These are phyloP conservation scores for Senna siamea DNA, from an alignment of 306 rosid genomes.

Conservation along the genomic window DNA sequence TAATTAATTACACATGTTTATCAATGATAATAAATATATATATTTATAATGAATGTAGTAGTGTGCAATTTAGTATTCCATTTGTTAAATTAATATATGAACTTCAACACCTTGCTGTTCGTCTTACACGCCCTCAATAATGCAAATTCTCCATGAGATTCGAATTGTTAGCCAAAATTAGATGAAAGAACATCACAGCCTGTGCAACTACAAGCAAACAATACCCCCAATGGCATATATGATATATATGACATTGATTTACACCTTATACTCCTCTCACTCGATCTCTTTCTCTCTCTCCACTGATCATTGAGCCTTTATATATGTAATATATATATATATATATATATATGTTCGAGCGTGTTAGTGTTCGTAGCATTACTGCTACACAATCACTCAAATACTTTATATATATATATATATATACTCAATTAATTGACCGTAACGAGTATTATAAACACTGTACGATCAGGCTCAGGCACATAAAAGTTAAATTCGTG, in stretches of 20 bases:
- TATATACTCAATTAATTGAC: not conserved
- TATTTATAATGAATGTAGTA: too few relatives aligned
- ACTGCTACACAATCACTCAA: too few relatives aligned
- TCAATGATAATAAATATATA: too few relatives aligned
- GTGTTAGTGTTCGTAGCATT: not conserved
- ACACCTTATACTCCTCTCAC: not conserved
- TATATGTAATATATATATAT: too few relatives aligned
- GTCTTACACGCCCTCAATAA: slow-evolving; percentile 23
- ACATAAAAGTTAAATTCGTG: not conserved
- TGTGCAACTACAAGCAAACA: not conserved
- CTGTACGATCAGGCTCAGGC: too few relatives aligned
- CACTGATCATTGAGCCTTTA: not conserved
- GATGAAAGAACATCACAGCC: not conserved
- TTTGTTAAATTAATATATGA: not conserved
- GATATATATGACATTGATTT: slow-evolving; percentile 12
- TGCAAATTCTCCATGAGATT: slow-evolving; percentile 27
- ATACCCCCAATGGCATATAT: not conserved
- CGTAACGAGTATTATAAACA: not conserved
- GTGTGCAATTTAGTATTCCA: too few relatives aligned
- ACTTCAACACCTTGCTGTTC: slow-evolving; percentile 11
- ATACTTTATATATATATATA: not conserved
- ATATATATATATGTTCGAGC: not conserved
- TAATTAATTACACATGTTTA: too few relatives aligned
- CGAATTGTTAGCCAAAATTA: slow-evolving; percentile 10
- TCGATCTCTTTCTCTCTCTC: not conserved